Evolutionary conservation across 495 filamentous ascomycete species (phyloP), one percentile per base, ranked within the genome.

Genomic region (Trichoderma virens): DNA sequence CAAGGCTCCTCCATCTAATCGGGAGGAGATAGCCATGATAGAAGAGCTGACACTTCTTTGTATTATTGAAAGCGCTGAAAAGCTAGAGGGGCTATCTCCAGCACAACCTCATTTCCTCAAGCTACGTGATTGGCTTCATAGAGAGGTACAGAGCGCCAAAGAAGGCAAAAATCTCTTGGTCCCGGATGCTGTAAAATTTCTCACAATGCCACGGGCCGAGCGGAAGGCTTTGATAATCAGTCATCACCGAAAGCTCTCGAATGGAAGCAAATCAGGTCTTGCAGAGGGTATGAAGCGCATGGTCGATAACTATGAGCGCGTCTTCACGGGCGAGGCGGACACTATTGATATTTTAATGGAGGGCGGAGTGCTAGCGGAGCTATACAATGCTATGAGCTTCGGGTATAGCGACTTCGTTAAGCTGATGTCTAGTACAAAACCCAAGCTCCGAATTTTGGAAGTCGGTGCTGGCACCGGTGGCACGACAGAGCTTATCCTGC

Each of bases 381-480:
- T 78, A 16, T 78, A 78, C 67, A 67, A 72, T 63, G 61, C 25
- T 31, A 27, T 18, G 25, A 27, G 23, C 16, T 72, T 72, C 43
- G 70, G 63, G 54, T 68, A 67, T 25, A 59, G 66, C 65, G 62
- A 69, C 18, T 70, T 69, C 11, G 64, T 74, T 20, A 66, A 66
- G 25, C 28, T 69, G 59, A 61, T 75, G 3, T 64, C 68, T 11
- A 65, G 71, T 64, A 63, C 68, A 16, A 71, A 69, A 0, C 73
- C 74, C 0, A 68, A 66, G 38, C 64, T 79, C 51, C 69, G 72
- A 13, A 70, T 78, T 27, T 66, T 67, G 34, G 63, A 60, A 54
- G 66, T 75, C 45, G 73, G 73, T 18, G 72, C 73, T 39, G 73
- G 73, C 13, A 73, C 72, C 0, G 73, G 73, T 18, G 73, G 72